Conservation (phyloP, 768 basidiomycete species). For the Cytidiella melzeri region DNA sequence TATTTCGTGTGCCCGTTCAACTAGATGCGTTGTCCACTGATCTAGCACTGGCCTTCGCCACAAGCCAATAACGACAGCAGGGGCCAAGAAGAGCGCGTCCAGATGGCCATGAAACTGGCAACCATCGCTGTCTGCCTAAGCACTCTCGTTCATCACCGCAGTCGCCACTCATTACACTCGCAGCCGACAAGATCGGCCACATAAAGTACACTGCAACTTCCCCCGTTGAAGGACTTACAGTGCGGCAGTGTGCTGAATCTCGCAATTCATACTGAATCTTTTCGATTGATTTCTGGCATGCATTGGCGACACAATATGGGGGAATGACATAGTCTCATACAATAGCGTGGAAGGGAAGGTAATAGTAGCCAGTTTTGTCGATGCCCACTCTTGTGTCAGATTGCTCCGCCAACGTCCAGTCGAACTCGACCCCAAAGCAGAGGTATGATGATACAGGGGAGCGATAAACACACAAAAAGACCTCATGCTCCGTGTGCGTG, state of each 20-base stretch:
- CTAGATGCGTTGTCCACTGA: too few relatives aligned
- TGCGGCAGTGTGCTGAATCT: too few relatives aligned
- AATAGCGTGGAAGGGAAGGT: slow-evolving; percentile 15
- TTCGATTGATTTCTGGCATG: slow-evolving; percentile 16
- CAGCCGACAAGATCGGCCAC: not conserved
- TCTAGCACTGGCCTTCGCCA: too few relatives aligned
- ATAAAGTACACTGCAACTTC: too few relatives aligned
- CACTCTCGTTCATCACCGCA: too few relatives aligned
- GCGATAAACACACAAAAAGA: slow-evolving; percentile 4
- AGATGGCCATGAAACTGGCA: not conserved
- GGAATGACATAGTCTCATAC: slow-evolving; percentile 24
- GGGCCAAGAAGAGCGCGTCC: too few relatives aligned
- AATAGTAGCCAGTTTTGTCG: slow-evolving; percentile 19
- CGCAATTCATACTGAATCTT: slow-evolving; percentile 1
- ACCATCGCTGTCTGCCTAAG: too few relatives aligned
- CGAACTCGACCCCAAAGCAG: slow-evolving; percentile 10
- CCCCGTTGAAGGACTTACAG: too few relatives aligned
- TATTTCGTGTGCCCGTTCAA: too few relatives aligned
- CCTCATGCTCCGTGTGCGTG: slow-evolving; percentile 58
- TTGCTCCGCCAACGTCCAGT: slow-evolving; percentile 14
- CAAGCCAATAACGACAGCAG: too few relatives aligned
- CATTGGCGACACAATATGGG: slow-evolving; percentile 21
- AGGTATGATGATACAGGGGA: slow-evolving; percentile 1
- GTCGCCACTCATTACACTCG: not conserved
- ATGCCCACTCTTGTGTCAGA: slow-evolving; percentile 14